Base-by-base conservation (phyloP, 2,329 filamentous ascomycete species). In the Apiospora koreana region DNA sequence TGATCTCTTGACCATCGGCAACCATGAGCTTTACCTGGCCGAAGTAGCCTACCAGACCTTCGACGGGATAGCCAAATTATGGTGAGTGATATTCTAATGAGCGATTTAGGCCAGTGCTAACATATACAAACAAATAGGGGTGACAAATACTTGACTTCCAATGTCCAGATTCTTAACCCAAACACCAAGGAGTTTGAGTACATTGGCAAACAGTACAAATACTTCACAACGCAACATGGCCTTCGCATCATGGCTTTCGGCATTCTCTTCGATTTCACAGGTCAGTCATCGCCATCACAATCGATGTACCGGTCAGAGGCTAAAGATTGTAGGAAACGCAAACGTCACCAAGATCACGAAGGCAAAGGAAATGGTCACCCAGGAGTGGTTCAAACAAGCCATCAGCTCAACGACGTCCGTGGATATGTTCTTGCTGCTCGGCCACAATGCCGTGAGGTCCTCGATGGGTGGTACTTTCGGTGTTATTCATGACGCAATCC, bases 241-340 rank as follows among this genome's bases (percentile, higher is more conserved):
- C 90, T 97, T 71, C 88, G 92, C 18, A 89, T 99, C 71, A 85
- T 97, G 67, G 93, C 95, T 0, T 95, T 99, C 80, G 96, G 96
- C 1, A 98, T 99, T 81, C 83, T 99, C 3, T 99, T 98, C 81
- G 91, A 99, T 81, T 99, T 99, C 76, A 93, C 83, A 81, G 9
- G 71, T 86, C 91, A 41, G 89, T 87, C 50, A 86, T 85, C 41
- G 87, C 88, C 10, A 82, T 66, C n/a, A 21, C 12, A 1, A 28
- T 10, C 91, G 91, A n/a, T 97, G 97, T n/a, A n/a, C n/a, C n/a
- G 79, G 92, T 92, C 54, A 38, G 3, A 78, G 80, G 35, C 81
- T 85, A 82, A 77, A 84, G n/a, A 81, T 69, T 87, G 68, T 82
- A 91, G 77, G 74, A 80, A 96, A 97, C 79, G 98, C 98, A 79